Percentiles rank a stretch among this genome's conserved stretches.
phyloP scores from a whole-genome alignment of 257 asterid genomes.

The Penstemon barbatus region DNA sequence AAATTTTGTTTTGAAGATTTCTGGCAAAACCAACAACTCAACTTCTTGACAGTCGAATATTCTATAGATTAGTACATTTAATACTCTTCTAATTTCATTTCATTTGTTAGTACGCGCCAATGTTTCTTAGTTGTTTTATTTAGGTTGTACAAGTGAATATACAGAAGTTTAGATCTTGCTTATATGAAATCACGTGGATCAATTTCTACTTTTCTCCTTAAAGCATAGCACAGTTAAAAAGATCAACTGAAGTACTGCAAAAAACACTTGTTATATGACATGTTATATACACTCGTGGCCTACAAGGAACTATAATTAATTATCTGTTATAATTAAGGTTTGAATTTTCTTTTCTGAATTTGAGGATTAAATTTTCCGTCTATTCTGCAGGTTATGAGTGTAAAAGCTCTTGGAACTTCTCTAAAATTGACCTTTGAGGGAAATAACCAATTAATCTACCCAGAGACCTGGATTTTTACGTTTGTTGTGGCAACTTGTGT shows the following conservation, averaged over 20 bases:
- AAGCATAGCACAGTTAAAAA: constrained; percentile 13
- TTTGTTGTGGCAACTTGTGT: constrained; percentile 70
- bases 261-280: background rate
- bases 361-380: constrained; percentile 14
- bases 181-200: background rate
- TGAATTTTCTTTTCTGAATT: constrained; percentile 16
- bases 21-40: constrained; percentile 8
- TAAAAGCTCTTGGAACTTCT: constrained; percentile 87
- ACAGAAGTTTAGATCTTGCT: background rate
- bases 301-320: constrained; percentile 10
- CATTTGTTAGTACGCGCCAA: background rate
- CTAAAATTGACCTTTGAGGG: constrained; percentile 84
- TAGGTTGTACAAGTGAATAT: constrained; percentile 11
- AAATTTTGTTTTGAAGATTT: constrained; percentile 3
- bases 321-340: background rate
- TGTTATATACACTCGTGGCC: background rate
- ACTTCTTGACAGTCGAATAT: constrained; percentile 4
- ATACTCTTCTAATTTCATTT: constrained; percentile 5
- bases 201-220: constrained; percentile 2
- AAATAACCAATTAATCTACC: constrained; percentile 69
- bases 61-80: background rate
- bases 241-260: constrained; percentile 5
- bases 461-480: constrained; percentile 81
- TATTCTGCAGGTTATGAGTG: constrained; percentile 79
- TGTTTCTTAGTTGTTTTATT: background rate